Evolutionary conservation across 108 stramenopile genomes (phyloP), one percentile per base, ranked within the genome.

Genomic region (Epithemia pelagica): DNA sequence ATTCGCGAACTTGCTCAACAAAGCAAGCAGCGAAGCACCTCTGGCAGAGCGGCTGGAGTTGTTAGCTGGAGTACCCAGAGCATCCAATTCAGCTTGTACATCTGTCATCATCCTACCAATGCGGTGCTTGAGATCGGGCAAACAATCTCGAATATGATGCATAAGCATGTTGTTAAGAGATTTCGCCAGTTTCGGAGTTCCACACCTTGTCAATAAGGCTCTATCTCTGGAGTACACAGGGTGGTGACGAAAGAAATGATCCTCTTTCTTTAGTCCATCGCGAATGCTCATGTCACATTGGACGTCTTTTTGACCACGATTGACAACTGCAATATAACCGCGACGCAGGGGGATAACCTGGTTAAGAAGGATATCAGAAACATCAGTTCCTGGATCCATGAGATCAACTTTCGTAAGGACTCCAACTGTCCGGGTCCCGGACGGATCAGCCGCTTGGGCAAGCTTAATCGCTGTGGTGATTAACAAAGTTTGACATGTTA

Each of bases 301-400:
- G 62, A 98, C 88, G 64, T 98, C 97, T 32, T 86, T 82, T 79
- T 98, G 99, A 46, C 96, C 95, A 21, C 99, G 87, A 78, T 97
- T 97, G 68, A 98, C 96, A 7, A 97, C 91, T 46, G 79, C 98
- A 63, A 99, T 91, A 72, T 94, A 99, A 26, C 99, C 99, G 26
- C 83, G 74, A 18, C 91, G 77, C 8, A 98, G 78, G 2, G 97
- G 95, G 53, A 98, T 95, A 25, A 97, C 84, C 54, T 81, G 81
- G 68, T 98, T 98, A 32, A 79, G 59, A 54, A 99, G 81, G 56
- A 96, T 91, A 33, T 97, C 95, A 29, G 73, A 63, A 0, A 90
- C 94, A 80, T 98, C 97, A 33, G 96, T 97, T 28, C 97, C 97
- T n/a, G 91, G 91, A 78, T 98, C 99, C 96, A 99, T 96, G 52